Evolutionary conservation across 345 rosid genomes (phyloP), one percentile per base, ranked within the genome.

Genomic region (Lagerstroemia speciosa): DNA sequence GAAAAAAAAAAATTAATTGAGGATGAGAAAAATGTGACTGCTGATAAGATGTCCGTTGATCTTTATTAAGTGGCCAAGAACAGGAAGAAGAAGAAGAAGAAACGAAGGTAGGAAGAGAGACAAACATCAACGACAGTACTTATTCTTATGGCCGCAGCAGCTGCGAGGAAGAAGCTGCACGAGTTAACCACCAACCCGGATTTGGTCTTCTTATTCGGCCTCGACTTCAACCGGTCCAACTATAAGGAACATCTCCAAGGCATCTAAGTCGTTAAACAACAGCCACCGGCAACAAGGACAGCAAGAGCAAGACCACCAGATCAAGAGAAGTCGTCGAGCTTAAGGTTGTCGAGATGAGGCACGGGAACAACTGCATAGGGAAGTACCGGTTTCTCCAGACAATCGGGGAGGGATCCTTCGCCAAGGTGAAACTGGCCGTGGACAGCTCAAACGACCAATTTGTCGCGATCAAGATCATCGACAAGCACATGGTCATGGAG

Each of bases 351-450:
- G 67, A 40, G 62, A 87, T 88, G 93, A 86, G 84, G 12, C 71
- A 41, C 64, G 79, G 83, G 53, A 79, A 81, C 61, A 80, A 72
- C 75, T 83, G 78, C 67, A 80, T 91, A 3, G 98, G 97, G 0
- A 90, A 89, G 82, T 93, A 91, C 41, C 78, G 72, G 73, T 79
- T 91, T 19, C 75, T 90, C n/a, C 76, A 92, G 65, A 86, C 86
- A 5, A 89, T 93, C 22, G 98, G 97, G n/a, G 97, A 87, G 73
- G 98, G 97, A 50, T 86, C 83, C 61, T 93, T 89, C 67, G 96
- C 97, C 4, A 93, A 93, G 81, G 98, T 93, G 36, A 93, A 91
- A 82, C 82, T 89, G 8, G 97, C 88, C 6, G 78, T 86, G 27
- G 88, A 93, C 74, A 84, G 82, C 78, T 78, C 86, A 33, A 85